Base-by-base conservation (phyloP, 208 protist genomes). In the Crithidia thermophila region DNA sequence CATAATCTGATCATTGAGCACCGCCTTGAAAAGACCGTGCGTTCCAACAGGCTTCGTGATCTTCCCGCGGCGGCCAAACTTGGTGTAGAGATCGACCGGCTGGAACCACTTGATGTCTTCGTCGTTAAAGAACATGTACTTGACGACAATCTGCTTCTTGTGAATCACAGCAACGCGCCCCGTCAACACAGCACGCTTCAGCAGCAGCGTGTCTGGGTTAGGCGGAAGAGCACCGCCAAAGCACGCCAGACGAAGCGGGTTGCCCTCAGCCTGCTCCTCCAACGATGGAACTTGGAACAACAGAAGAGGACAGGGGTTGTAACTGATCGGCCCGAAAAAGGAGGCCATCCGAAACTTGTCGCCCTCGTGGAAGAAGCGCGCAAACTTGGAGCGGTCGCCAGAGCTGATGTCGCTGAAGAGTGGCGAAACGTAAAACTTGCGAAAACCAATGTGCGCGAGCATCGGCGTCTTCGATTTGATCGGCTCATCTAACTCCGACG, bases 81-180 rank as follows among this genome's bases (percentile, higher is more conserved):
- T 98, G 6, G 98, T 99, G 62, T 91, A 97, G 4, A 99, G 81
- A 77, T 99, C 98, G 14, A 99, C 93, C 5, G 96, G 95, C 74
- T 98, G 92, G 70, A 99, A 99, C 97, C 97, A 99, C 21, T 84
- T 82, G 43, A 99, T 87, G 81, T 99, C 98, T 11, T 99, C 96
- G 47, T 95, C 87, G 68, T 97, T 96, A 70, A 94, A 93, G 69
- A 98, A 97, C 91, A 97, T 97, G 67, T 90, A 99, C 72, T 98
- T 91, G 50, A 99, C 91, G 33, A 99, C 93, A 74, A 92, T 91
- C 71, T 96, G 90, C 67, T 94, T 94, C 67, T 96, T 96, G 74
- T 96, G 87, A 72, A 96, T 96, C 18, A 93, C 82, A 1, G 90
- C 90, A 20, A 96, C 87, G 40, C 90, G 78, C 9, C 90, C 90